Evolutionary conservation across 768 basidiomycete species (phyloP).

Genomic region (Sarcodon sp.): DNA sequence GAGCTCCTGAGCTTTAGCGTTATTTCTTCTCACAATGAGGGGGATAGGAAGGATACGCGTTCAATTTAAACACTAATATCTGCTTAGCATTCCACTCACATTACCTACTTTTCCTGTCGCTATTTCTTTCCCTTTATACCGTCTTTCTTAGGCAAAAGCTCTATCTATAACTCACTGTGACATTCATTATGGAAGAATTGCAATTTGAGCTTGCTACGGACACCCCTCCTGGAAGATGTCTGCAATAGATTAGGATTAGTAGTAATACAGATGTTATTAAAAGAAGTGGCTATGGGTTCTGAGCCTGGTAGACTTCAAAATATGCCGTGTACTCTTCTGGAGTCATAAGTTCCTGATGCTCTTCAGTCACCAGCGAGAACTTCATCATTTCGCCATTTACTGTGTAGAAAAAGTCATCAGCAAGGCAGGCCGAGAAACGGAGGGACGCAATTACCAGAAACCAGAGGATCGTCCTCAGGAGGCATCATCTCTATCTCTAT

Average conservation of each 20-base stretch:
- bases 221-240: too few species aligned
- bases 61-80: too few species aligned
- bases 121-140: too few species aligned
- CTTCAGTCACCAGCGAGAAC: slow-evolving; percentile 79
- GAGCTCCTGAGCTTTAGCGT: background rate
- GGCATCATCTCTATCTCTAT: slow-evolving; percentile 8
- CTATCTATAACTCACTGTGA: too few species aligned
- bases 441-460: slow-evolving; percentile 36
- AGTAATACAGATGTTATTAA: background rate
- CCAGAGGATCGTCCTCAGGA: slow-evolving; percentile 41
- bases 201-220: too few species aligned
- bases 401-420: slow-evolving; percentile 13
- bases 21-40: background rate
- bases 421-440: background rate
- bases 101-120: too few species aligned
- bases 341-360: slow-evolving; percentile 87
- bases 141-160: too few species aligned
- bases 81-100: too few species aligned
- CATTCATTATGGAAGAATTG: too few species aligned
- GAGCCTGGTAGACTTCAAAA: slow-evolving; percentile 55
- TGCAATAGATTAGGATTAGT: too few species aligned
- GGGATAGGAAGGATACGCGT: too few species aligned
- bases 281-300: slow-evolving; percentile 1
- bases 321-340: slow-evolving; percentile 84
- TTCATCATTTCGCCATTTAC: slow-evolving; percentile 67